Conservation (phyloP, 2,329 filamentous ascomycete genomes). For the Didymella lethalis region DNA sequence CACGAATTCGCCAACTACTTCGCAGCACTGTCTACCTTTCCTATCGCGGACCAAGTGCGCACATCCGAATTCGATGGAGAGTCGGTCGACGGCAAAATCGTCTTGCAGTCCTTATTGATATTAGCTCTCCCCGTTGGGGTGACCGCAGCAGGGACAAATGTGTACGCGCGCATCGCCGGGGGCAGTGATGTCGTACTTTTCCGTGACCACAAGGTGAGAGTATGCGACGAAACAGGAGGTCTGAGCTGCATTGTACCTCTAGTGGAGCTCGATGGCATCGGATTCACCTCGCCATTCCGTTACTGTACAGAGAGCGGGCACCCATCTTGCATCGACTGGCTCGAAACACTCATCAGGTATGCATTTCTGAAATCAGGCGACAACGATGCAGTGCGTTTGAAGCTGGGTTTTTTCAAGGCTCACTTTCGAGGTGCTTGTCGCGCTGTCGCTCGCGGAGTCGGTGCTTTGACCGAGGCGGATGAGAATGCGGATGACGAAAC, state of each 20-base stretch:
- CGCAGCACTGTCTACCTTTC: neutral
- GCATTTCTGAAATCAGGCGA: neutral
- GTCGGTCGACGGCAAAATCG: neutral
- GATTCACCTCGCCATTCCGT: neutral
- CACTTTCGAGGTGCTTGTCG: constrained; percentile 11
- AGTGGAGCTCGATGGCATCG: neutral
- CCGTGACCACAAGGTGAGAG: neutral
- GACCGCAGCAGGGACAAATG: neutral
- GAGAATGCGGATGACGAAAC: constrained; percentile 1
- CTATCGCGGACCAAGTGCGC: neutral
- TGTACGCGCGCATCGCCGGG: neutral
- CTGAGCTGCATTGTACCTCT: neutral
- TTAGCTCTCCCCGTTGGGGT: neutral
- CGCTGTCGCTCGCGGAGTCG: neutral
- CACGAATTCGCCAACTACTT: constrained; percentile 3
- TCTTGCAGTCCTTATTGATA: neutral
- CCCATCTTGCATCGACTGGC: constrained; percentile 2
- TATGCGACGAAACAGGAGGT: too few species aligned
- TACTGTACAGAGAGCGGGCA: neutral
- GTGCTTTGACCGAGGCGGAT: neutral
- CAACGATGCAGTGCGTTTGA: neutral
- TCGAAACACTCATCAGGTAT: constrained; percentile 8
- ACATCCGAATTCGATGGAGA: neutral
- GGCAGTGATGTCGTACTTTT: constrained; percentile 5
- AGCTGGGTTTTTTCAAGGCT: constrained; percentile 6